Base-by-base conservation (phyloP, 2,329 filamentous ascomycete species). In the Colletotrichum neosansevieriae region DNA sequence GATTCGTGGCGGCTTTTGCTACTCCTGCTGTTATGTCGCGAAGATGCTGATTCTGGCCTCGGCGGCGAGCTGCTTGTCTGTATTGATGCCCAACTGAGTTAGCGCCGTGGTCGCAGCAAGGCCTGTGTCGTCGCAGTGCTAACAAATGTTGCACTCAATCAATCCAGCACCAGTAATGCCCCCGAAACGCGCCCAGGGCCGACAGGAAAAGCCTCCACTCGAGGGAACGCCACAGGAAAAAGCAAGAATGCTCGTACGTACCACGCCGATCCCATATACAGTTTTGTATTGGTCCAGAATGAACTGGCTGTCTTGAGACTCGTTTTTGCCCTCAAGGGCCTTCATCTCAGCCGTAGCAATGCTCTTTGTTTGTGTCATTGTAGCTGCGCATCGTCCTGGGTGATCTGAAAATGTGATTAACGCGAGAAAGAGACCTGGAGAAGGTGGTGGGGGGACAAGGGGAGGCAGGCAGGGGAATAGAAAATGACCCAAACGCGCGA, bases 281-380 rank as follows among this genome's bases (percentile, higher is more conserved):
- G 73, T 75, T 69, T 77, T 78, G 71, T 82, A 77, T 63, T 75
- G 75, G 40, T 80, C 76, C 2, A 81, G 71, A 29, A 84, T 74
- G 29, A 76, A 74, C 74, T 84, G 82, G 75, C 80, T 84, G 72
- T 84, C 82, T 71, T 84, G 82, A 7, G 80, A 79, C 61, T 82
- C 81, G 67, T 76, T 74, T 64, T 67, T 74, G 59, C 76, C 79
- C 5, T 77, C 72, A 7, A 75, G 53, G 3, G 71, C 75, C 67
- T 66, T 72, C 12, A 73, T 71, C 19, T 76, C 77, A 4, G 76
- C 76, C 54, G 75, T 70, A 51, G 56, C 66, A 40, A 79, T 71
- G 71, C 73, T 75, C 62, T 71, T 65, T 38, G 73, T 67, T 19
- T 71, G 70, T 65, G 73, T 74, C 78, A 80, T 81, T 29, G 57